These are phyloP conservation scores for Podosphaera xanthii DNA, from an alignment of 2,329 filamentous ascomycete genomes.

Conservation along the genomic window DNA sequence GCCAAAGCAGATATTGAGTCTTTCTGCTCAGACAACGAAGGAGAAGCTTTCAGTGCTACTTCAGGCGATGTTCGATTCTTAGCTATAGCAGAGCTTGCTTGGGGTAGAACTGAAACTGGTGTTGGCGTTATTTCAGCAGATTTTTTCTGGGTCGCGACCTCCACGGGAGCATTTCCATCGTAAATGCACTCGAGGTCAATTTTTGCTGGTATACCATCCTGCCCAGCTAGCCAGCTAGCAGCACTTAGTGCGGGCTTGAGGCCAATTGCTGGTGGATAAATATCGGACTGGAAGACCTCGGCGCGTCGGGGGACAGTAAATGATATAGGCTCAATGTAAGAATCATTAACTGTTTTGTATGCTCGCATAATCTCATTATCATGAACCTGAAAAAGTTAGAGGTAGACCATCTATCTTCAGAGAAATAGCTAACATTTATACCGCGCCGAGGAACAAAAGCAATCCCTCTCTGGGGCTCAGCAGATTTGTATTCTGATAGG, in stretches of 20 bases:
- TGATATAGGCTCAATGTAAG: conserved; percentile 86
- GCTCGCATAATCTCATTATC: conserved; percentile 91
- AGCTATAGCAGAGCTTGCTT: conserved; percentile 20
- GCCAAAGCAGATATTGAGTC: conserved; percentile 68
- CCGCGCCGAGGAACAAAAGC: conserved; percentile 89
- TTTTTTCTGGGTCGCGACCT: conserved; percentile 43
- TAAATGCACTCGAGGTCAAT: conserved; percentile 86
- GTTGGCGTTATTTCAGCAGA: conserved; percentile 25
- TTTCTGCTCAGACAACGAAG: conserved; percentile 65
- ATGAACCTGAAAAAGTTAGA: conserved; percentile 35
- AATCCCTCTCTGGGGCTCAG: conserved; percentile 79
- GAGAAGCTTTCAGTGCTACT: conserved; percentile 27
- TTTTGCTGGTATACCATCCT: conserved; percentile 66
- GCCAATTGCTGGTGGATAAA: conserved; percentile 72
- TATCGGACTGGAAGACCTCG: conserved; percentile 90
- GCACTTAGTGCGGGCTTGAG: conserved; percentile 59
- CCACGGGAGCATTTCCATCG: conserved; percentile 58
- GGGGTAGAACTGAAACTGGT: conserved; percentile 21
- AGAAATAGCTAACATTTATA: conserved; percentile 43
- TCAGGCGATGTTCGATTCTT: conserved; percentile 28
- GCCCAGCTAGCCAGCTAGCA: conserved; percentile 68
- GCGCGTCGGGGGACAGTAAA: conserved; percentile 90
- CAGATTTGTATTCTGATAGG: conserved; percentile 91
- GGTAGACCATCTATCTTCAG: conserved; percentile 1
- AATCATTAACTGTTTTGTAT: conserved; percentile 92